Conservation (phyloP, 139 green algal genomes). For the Mesotaenium endlicherianum region DNA sequence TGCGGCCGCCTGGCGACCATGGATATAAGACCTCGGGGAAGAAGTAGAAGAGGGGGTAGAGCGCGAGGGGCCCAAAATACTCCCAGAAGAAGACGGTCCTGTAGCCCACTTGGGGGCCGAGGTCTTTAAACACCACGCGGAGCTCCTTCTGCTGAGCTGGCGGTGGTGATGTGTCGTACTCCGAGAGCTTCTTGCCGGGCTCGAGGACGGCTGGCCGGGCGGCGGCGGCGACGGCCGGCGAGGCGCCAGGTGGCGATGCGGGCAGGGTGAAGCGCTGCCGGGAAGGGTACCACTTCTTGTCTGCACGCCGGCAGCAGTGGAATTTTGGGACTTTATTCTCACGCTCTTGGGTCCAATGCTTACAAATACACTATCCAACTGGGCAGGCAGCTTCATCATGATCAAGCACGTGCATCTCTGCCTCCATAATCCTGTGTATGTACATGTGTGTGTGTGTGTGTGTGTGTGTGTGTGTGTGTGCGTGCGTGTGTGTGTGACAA, state of each 20-base stretch:
- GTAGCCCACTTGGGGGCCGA: conserved; percentile 86
- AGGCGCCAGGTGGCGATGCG: not conserved
- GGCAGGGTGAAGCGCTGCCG: conserved; percentile 49
- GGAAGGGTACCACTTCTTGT: conserved; percentile 41
- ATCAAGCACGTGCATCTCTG: too few species aligned
- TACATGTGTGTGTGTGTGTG: too few species aligned
- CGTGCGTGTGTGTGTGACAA: too few species aligned
- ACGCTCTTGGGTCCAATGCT: too few species aligned
- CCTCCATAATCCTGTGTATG: too few species aligned
- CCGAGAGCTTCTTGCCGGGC: conserved; percentile 38
- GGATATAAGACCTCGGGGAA: conserved; percentile 24
- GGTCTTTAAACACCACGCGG: conserved; percentile 79
- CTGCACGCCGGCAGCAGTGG: too few species aligned
- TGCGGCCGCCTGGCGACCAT: conserved; percentile 3
- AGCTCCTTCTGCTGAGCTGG: conserved; percentile 58
- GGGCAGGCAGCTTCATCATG: too few species aligned
- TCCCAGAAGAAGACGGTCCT: conserved; percentile 96
- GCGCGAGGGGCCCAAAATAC: conserved; percentile 90
- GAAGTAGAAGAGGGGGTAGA: conserved; percentile 93
- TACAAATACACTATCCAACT: too few species aligned
- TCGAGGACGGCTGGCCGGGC: conserved; percentile 28
- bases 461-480: too few species aligned
- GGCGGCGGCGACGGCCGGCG: not conserved
- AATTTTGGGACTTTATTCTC: too few species aligned
- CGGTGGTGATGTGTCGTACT: conserved; percentile 28